These are phyloP conservation scores for Oldenlandia corymbosa DNA, from an alignment of 257 asterid genomes.

Conservation along the genomic window DNA sequence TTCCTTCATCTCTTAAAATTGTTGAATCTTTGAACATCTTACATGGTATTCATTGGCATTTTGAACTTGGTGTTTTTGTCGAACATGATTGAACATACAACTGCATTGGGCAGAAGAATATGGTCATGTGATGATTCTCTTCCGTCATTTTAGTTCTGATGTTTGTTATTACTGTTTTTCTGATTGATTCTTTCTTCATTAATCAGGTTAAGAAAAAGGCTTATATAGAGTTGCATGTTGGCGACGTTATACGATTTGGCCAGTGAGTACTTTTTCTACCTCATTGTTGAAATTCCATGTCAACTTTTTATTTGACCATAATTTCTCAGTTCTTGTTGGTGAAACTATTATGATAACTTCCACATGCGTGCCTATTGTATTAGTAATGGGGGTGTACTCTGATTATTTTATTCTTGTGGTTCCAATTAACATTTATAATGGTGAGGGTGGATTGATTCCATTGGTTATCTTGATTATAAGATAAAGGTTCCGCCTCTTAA, in stretches of 20 bases:
- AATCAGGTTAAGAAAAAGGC: constrained; percentile 68
- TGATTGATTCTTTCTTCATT: constrained; percentile 14
- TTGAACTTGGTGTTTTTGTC: not conserved
- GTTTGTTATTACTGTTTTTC: not conserved
- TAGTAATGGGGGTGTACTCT: not conserved
- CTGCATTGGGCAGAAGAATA: too few relatives aligned
- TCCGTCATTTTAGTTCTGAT: not conserved
- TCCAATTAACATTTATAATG: not conserved
- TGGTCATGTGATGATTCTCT: too few relatives aligned
- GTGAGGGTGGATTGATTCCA: not conserved
- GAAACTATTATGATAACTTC: not conserved
- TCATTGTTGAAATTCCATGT: not conserved
- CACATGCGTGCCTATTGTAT: not conserved
- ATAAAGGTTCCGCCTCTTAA: not conserved
- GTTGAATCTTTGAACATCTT: too few relatives aligned
- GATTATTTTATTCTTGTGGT: not conserved
- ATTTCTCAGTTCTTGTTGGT: not conserved
- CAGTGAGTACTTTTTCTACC: constrained; percentile 44
- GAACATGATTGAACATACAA: too few relatives aligned
- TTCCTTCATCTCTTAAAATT: not conserved
- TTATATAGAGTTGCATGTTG: constrained; percentile 82
- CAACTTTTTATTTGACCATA: not conserved
- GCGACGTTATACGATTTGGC: constrained; percentile 95
- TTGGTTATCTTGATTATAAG: not conserved
- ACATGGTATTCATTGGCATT: not conserved